Evolutionary conservation across 2,329 filamentous ascomycete species (phyloP).

Genomic region (Cladosporium oxysporum): DNA sequence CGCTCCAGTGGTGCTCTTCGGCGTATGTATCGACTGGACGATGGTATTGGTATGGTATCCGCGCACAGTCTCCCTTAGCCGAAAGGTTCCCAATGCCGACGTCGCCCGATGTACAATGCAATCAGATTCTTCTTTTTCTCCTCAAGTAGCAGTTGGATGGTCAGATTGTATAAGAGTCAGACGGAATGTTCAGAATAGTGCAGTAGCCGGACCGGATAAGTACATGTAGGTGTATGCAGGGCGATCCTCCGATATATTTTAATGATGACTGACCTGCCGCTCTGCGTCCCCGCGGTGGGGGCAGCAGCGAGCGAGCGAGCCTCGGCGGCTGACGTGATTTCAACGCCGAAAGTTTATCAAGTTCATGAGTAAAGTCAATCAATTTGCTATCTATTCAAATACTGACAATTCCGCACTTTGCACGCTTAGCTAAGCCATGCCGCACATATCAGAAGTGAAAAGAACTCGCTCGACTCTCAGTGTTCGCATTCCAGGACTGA

Average conservation of each 20-base stretch:
- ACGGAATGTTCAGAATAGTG: neutral
- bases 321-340: conserved; percentile 8
- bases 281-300: neutral
- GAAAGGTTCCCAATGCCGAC: neutral
- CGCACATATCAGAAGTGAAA: neutral
- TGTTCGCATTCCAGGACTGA: neutral
- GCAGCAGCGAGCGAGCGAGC: neutral
- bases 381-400: neutral
- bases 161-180: neutral
- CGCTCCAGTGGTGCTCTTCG: neutral
- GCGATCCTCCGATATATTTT: conserved; percentile 6
- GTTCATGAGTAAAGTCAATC: neutral
- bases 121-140: neutral
- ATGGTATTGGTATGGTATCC: neutral
- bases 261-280: conserved; percentile 1
- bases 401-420: neutral
- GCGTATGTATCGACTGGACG: neutral
- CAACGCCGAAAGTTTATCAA: neutral
- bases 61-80: conserved; percentile 2
- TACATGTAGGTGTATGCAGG: neutral
- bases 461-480: neutral
- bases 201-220: conserved; percentile 8
- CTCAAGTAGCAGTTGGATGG: neutral
- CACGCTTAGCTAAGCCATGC: neutral
- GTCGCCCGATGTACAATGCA: neutral